Percentiles rank a stretch among this genome's conserved stretches.
Conservation (phyloP, 345 rosid species). For the Iberis pinnata region DNA sequence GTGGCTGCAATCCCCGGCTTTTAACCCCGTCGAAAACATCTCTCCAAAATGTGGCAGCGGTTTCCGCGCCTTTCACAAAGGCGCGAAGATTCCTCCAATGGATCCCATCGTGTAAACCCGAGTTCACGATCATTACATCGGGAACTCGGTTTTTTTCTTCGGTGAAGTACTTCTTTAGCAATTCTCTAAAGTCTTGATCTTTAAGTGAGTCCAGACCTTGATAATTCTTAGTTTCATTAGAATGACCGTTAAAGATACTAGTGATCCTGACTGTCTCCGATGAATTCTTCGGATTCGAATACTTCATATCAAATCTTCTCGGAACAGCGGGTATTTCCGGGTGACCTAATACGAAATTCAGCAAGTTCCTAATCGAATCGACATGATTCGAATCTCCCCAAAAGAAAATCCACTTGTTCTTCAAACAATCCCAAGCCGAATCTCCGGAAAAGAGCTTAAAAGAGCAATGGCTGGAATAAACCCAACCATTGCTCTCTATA, state of each 20-base stretch:
- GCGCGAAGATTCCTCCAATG: slow-evolving; percentile 49
- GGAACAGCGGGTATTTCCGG: slow-evolving; percentile 63
- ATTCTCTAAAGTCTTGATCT: slow-evolving; percentile 49
- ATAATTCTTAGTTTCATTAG: slow-evolving; percentile 76
- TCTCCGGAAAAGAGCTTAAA: slow-evolving; percentile 49
- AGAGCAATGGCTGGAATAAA: slow-evolving; percentile 80
- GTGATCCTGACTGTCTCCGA: slow-evolving; percentile 76
- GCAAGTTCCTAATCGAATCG: slow-evolving; percentile 77
- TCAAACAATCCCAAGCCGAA: slow-evolving; percentile 76
- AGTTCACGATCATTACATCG: slow-evolving; percentile 72
- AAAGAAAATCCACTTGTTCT: slow-evolving; percentile 80
- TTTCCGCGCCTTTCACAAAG: slow-evolving; percentile 52
- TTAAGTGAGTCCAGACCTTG: slow-evolving; percentile 76
- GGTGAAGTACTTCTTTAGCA: slow-evolving; percentile 62
- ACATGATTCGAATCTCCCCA: slow-evolving; percentile 99
- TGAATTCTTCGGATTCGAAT: slow-evolving; percentile 53
- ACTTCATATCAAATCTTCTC: slow-evolving; percentile 73
- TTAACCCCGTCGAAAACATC: slow-evolving; percentile 52
- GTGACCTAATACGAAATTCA: slow-evolving; percentile 65
- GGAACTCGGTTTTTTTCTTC: slow-evolving; percentile 51
- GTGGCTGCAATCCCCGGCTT: slow-evolving; percentile 53
- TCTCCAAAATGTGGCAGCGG: slow-evolving; percentile 70
- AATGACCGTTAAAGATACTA: slow-evolving; percentile 91
- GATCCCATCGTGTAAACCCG: slow-evolving; percentile 86
- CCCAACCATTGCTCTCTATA: slow-evolving; percentile 97